Percentiles rank a stretch among this genome's conserved stretches.
phyloP scores from a whole-genome alignment of 352 stramenopile species.

The Pythium rishiriense region DNA sequence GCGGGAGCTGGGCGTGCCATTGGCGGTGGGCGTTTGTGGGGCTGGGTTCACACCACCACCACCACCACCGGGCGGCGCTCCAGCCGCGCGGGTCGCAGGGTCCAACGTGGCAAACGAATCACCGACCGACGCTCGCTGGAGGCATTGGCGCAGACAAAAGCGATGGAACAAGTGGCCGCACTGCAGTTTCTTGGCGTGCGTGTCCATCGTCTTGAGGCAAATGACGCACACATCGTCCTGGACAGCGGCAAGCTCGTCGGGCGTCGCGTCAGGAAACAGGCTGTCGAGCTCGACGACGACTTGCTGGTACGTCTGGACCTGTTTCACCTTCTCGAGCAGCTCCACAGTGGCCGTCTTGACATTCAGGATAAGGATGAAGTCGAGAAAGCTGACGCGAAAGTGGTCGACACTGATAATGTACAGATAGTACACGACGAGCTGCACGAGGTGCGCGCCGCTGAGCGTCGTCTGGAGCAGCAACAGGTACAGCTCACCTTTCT shows the following conservation, averaged over 20 bases:
- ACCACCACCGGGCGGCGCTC: background rate
- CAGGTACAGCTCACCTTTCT: conserved; percentile 68
- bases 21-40: background rate
- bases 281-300: conserved; percentile 72
- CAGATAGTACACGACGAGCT: conserved; percentile 75
- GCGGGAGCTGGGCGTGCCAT: conserved; percentile 24
- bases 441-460: conserved; percentile 60
- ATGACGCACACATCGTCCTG: conserved; percentile 82
- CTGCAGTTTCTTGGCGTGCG: conserved; percentile 67
- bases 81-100: conserved; percentile 6
- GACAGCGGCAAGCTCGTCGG: conserved; percentile 52
- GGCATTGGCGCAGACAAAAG: conserved; percentile 73
- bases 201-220: conserved; percentile 70
- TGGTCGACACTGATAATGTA: conserved; percentile 83
- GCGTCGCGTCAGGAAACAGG: conserved; percentile 57
- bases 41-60: background rate
- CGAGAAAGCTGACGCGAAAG: conserved; percentile 75
- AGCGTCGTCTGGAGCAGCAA: conserved; percentile 65
- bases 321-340: conserved; percentile 64
- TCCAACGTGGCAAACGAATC: conserved; percentile 48
- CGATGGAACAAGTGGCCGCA: conserved; percentile 77
- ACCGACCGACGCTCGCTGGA: conserved; percentile 63
- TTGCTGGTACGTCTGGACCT: conserved; percentile 69
- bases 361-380: conserved; percentile 79
- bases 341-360: conserved; percentile 78